Percentiles rank a stretch among this genome's conserved stretches.
These are phyloP conservation scores for Fraxinus baroniana DNA, from an alignment of 305 asterid species.

Conservation along the genomic window DNA sequence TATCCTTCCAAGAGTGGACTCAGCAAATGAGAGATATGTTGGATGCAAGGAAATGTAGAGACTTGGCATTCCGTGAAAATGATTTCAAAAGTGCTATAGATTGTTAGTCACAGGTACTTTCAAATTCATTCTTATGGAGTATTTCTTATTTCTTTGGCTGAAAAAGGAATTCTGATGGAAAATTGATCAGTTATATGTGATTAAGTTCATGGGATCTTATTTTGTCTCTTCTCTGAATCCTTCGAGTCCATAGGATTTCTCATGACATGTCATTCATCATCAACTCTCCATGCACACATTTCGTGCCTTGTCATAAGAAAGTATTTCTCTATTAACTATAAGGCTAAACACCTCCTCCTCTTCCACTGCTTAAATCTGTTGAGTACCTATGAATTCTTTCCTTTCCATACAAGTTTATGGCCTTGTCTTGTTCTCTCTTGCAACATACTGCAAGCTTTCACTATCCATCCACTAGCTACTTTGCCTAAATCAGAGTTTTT, in stretches of 20 bases:
- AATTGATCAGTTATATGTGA: neutral
- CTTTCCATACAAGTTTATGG: neutral
- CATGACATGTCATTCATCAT: neutral
- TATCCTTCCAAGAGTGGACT: constrained; percentile 98
- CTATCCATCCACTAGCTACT: neutral
- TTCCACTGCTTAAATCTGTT: neutral
- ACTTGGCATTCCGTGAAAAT: constrained; percentile 89
- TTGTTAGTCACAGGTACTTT: constrained; percentile 85
- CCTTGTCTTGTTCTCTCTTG: neutral
- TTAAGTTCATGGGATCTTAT: neutral
- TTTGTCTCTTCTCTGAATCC: neutral
- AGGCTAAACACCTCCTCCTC: neutral
- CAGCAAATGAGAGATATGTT: constrained; percentile 96
- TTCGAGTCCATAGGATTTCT: neutral
- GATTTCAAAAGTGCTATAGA: constrained; percentile 85
- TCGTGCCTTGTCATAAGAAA: neutral
- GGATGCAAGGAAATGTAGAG: constrained; percentile 97
- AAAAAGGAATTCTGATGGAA: neutral
- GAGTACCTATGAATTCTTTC: neutral
- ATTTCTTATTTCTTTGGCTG: neutral
- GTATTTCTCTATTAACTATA: neutral
- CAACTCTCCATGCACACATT: neutral
- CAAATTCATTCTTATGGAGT: neutral
- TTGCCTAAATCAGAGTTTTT: neutral
- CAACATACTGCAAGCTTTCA: neutral